Evolutionary conservation across 345 rosid genomes (phyloP).

Genomic region (Euphorbia pulcherrima): DNA sequence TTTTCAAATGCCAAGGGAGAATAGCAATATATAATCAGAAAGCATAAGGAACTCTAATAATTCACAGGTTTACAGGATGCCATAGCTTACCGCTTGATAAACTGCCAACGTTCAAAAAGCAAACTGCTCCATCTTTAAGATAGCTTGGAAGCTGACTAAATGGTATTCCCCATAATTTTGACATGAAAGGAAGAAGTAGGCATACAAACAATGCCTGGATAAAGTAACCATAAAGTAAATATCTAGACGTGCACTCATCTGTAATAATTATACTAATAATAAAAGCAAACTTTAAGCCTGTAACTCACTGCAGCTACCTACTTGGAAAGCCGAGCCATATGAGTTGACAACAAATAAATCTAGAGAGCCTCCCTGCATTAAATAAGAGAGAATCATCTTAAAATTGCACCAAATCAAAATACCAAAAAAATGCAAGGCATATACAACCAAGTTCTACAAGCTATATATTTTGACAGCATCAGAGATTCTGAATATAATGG

Average conservation of each 20-base stretch:
- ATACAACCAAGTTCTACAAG: background rate
- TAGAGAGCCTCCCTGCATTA: constrained; percentile 71
- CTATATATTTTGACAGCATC: background rate
- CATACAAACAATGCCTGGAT: constrained; percentile 69
- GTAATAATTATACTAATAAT: background rate
- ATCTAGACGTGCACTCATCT: constrained; percentile 18
- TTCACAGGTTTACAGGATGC: background rate
- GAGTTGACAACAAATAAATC: constrained; percentile 91
- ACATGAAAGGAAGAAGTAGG: constrained; percentile 82
- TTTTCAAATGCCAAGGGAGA: background rate
- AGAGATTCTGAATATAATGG: background rate
- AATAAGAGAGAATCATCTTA: constrained; percentile 20
- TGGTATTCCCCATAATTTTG: constrained; percentile 94
- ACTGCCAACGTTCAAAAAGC: constrained; percentile 73
- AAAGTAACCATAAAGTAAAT: constrained; percentile 17
- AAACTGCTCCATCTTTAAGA: constrained; percentile 83
- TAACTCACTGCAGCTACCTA: constrained; percentile 32
- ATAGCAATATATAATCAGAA: background rate
- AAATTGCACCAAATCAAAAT: background rate
- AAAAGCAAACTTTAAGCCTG: background rate
- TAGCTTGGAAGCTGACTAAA: constrained; percentile 79
- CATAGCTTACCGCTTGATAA: constrained; percentile 55
- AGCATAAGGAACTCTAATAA: background rate
- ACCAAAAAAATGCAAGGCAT: background rate
- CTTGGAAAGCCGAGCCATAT: constrained; percentile 86